Base-by-base conservation (phyloP, 768 basidiomycete genomes). In the Boletus vermiculosoides region DNA sequence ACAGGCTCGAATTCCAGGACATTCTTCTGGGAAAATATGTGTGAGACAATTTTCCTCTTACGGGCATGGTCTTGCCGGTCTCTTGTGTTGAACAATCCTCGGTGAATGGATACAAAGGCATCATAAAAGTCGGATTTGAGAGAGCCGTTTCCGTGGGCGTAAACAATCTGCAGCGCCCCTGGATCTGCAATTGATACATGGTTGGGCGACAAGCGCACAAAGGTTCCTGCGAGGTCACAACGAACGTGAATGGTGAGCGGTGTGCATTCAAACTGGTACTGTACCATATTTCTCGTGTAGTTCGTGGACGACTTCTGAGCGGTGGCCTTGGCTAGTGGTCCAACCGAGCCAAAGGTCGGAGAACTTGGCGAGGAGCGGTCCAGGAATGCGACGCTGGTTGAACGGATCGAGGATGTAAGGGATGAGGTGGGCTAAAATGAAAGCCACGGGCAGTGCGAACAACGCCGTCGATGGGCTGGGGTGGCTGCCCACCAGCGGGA, bases 11-110 rank as follows among this genome's bases (percentile, higher is more conserved):
- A 95, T 63, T 92, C 89, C 56, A 90, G 69, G 5, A 96, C 91
- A 53, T 73, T 90, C 76, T 94, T 94, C 67, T 89, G 87, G 1
- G 87, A 86, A 73, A 91, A 91, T 64, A 92, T 87, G 66, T 90
- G 84, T 1, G 90, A 87, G 45, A 96, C 83, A 58, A 97, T 90
- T 75, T 96, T 96, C 75, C 92, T 86, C 74, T 94, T 96, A 42
- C 93, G 84, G 7, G 90, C 80, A 68, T 96, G 93, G 55, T 92
- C 89, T 28, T 28, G 28, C 28, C 91, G 83, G 65, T 88, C 83
- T 45, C 91, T 84, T 18, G 88, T 89, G 70, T 87, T 90, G 81
- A 92, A 91, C 30, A 92, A 74, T 1, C 88, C 87, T 31, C 86
- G 81, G 33, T 74, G 76, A 55, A 90, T 88, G 30, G 86, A 86